Conservation (phyloP, 495 filamentous ascomycete genomes). For the Penicillium arizonense region DNA sequence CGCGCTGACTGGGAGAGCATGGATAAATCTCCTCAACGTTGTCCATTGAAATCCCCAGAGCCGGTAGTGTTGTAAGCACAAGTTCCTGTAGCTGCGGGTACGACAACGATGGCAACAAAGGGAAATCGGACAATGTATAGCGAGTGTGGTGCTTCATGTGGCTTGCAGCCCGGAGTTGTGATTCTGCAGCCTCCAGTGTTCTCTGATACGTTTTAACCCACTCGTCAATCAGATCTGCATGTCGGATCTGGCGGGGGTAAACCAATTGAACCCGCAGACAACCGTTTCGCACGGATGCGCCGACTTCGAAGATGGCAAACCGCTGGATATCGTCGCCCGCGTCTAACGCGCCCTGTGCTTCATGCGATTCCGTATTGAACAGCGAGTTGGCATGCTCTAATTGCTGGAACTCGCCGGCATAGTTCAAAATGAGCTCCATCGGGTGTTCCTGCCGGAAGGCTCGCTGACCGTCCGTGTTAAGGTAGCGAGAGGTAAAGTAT, state of each 20-base stretch:
- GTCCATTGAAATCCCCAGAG: neutral
- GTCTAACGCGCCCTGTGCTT: neutral
- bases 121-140: neutral
- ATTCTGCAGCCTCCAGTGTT: neutral
- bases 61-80: neutral
- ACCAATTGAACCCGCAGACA: neutral
- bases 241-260: neutral
- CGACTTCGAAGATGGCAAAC: neutral
- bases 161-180: neutral
- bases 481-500: conserved; percentile 28
- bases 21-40: neutral
- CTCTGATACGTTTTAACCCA: neutral
- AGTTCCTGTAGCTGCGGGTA: neutral
- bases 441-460: conserved; percentile 20
- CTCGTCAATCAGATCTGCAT: neutral
- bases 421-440: conserved; percentile 58
- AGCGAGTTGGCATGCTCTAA: conserved; percentile 52
- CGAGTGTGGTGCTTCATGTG: neutral
- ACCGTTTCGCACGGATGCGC: neutral
- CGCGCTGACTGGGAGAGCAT: neutral
- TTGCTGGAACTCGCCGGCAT: conserved; percentile 51
- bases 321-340: neutral
- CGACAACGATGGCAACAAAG: neutral
- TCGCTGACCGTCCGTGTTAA: conserved; percentile 18
- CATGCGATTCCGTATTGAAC: conserved; percentile 32